Conservation (phyloP, 345 rosid genomes). For the Linum trigynum region DNA sequence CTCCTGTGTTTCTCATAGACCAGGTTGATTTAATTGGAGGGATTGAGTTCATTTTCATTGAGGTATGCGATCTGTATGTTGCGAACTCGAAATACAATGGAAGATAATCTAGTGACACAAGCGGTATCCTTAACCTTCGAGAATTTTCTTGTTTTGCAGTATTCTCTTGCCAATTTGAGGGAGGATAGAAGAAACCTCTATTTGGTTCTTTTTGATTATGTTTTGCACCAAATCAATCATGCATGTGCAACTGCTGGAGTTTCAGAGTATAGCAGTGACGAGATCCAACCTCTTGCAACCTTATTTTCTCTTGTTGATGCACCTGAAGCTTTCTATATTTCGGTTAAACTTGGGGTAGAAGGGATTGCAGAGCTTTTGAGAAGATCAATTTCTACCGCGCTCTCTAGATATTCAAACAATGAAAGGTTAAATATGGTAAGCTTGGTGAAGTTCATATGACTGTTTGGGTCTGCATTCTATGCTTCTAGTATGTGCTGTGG, state of each 20-base stretch:
- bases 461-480: background rate
- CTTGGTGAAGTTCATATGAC: background rate
- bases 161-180: constrained; percentile 72
- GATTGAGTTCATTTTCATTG: constrained; percentile 73
- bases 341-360: constrained; percentile 91
- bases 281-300: constrained; percentile 72
- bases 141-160: constrained; percentile 41
- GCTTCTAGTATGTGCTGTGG: background rate
- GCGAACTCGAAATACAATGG: background rate
- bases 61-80: constrained; percentile 40
- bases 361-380: constrained; percentile 92
- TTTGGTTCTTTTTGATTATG: constrained; percentile 80
- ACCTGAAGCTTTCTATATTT: constrained; percentile 88
- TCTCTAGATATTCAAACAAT: constrained; percentile 76
- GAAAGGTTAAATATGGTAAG: constrained; percentile 77
- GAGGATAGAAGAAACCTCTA: constrained; percentile 86
- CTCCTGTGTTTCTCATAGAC: constrained; percentile 56
- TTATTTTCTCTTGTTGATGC: constrained; percentile 83
- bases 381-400: constrained; percentile 70
- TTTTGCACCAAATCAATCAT: constrained; percentile 78
- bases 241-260: constrained; percentile 63
- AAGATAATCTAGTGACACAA: background rate
- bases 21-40: constrained; percentile 96
- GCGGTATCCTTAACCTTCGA: background rate
- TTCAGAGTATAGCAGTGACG: constrained; percentile 77